Evolutionary conservation across 208 protist genomes (phyloP), one percentile per base, ranked within the genome.

Genomic region (Crithidia thermophila): DNA sequence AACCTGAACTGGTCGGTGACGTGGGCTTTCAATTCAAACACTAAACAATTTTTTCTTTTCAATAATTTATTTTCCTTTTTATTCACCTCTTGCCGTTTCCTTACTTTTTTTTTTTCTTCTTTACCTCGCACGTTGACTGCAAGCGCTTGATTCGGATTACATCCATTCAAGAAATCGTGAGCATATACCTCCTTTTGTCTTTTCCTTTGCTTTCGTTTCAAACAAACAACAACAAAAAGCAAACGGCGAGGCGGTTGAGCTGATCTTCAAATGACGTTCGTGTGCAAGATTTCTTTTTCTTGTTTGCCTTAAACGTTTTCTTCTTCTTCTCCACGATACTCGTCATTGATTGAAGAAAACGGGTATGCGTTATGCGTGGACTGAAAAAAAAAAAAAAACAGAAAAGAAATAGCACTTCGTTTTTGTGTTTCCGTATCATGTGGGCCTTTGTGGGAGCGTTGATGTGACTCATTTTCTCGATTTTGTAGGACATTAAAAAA

Each of bases 71-170:
- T 21, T 7, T 21, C 9, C 8, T 20, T 46, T 46, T 46, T n/a
- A 0, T 46, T 46, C 20, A 46, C 8, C 50, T 20, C 40, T 14
- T 25, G 40, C 16, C 50, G 27, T 40, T 7, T 40, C 8, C 50
- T 60, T 25, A 53, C 34, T 43, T 30, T 59, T 46, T 33, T 45
- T 56, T 58, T 58, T 46, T 56, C 50, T 58, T 46, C 39, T 52
- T 42, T 28, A 42, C 45, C 65, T 28, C 40, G 42, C 39, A 30
- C 34, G 36, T 51, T 58, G 20, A 4, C n/a, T 36, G 23, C 21
- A 46, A 51, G 37, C 25, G 25, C 27, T 57, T 64, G 58, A 23
- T 21, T 18, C 58, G 23, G 43, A 45, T 13, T 62, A 16, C 56
- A 14, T 67, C 33, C 7, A 18, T 58, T 40, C 59, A 34, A 34